Percentiles rank a stretch among this genome's conserved stretches.
phyloP scores from a whole-genome alignment of 345 rosid species.

The Rhodamnia rubescens region DNA sequence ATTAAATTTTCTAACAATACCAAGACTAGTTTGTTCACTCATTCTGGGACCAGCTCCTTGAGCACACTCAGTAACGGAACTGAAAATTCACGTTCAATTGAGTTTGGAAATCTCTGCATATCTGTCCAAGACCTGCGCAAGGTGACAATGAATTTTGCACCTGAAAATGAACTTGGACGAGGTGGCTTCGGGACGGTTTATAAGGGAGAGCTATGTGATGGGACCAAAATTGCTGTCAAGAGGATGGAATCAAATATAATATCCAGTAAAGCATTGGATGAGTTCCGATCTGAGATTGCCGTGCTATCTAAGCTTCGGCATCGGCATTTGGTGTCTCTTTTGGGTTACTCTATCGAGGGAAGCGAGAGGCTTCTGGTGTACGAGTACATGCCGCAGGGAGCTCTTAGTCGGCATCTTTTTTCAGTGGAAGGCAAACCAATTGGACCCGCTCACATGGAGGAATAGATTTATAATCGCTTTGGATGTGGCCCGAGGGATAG shows the following conservation, averaged over 20 bases:
- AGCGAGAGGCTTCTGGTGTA: slow-evolving; percentile 42
- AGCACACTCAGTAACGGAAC: slow-evolving; percentile 25
- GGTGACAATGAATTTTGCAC: slow-evolving; percentile 29
- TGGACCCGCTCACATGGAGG: slow-evolving; percentile 39
- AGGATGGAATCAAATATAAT: slow-evolving; percentile 36
- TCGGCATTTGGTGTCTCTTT: slow-evolving; percentile 36
- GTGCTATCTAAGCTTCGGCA: slow-evolving; percentile 44
- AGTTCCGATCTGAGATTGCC: slow-evolving; percentile 34
- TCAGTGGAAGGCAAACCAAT: slow-evolving; percentile 19
- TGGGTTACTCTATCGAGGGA: slow-evolving; percentile 31
- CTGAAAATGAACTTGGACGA: slow-evolving; percentile 30
- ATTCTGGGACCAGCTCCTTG: slow-evolving; percentile 15
- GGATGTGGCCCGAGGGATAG: slow-evolving; percentile 52
- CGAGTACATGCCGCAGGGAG: slow-evolving; percentile 43
- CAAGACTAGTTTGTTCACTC: slow-evolving; percentile 11
- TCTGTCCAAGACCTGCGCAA: slow-evolving; percentile 39
- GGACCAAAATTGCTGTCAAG: slow-evolving; percentile 43
- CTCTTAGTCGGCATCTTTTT: slow-evolving; percentile 44
- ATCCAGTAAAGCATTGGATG: slow-evolving; percentile 23
- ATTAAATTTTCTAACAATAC: slow-evolving; percentile 11
- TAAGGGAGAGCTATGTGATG: slow-evolving; percentile 44
- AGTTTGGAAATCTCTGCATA: slow-evolving; percentile 23
- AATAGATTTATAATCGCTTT: slow-evolving; percentile 32
- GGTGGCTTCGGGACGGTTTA: slow-evolving; percentile 50
- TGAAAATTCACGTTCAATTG: slow-evolving; percentile 15